phyloP scores from a whole-genome alignment of 2,329 filamentous ascomycete genomes.

The Penicillium sp. region DNA sequence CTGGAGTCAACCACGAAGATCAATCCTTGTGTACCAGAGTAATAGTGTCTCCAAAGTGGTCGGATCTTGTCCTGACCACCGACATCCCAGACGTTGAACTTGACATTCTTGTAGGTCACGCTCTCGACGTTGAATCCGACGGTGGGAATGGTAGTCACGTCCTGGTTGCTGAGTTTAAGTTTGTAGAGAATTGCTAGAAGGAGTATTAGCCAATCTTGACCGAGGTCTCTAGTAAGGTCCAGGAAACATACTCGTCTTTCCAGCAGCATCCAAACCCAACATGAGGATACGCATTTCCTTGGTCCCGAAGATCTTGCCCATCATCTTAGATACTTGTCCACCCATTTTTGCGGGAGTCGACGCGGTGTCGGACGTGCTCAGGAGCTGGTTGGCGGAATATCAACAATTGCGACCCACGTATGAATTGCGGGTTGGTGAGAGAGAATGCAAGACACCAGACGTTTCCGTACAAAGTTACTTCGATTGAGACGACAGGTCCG shows the following conservation, averaged over 20 bases:
- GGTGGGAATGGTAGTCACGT: slow-evolving; percentile 96
- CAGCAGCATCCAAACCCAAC: slow-evolving; percentile 94
- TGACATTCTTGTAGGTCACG: slow-evolving; percentile 98
- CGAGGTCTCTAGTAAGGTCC: background rate
- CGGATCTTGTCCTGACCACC: slow-evolving; percentile 99
- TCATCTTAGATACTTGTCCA: slow-evolving; percentile 89
- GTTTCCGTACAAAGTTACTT: background rate
- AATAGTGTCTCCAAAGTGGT: slow-evolving; percentile 97
- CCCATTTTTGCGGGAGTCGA: slow-evolving; percentile 65
- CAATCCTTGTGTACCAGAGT: slow-evolving; percentile 90
- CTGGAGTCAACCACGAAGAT: slow-evolving; percentile 99
- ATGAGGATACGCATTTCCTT: slow-evolving; percentile 99
- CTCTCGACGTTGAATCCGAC: slow-evolving; percentile 99
- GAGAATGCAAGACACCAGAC: background rate
- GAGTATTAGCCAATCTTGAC: slow-evolving; percentile 2
- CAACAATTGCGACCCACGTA: slow-evolving; percentile 7
- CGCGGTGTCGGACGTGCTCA: slow-evolving; percentile 7
- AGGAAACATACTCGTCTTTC: slow-evolving; percentile 73
- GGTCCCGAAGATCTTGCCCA: slow-evolving; percentile 98
- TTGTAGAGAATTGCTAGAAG: slow-evolving; percentile 89
- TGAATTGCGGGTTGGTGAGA: slow-evolving; percentile 1
- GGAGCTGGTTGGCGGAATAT: slow-evolving; percentile 7
- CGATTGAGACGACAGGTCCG: background rate
- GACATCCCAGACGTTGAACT: slow-evolving; percentile 99
- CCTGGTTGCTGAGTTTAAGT: slow-evolving; percentile 89